Evolutionary conservation across 2,329 filamentous ascomycete species (phyloP).

Genomic region (Colletotrichum chrysophilum): DNA sequence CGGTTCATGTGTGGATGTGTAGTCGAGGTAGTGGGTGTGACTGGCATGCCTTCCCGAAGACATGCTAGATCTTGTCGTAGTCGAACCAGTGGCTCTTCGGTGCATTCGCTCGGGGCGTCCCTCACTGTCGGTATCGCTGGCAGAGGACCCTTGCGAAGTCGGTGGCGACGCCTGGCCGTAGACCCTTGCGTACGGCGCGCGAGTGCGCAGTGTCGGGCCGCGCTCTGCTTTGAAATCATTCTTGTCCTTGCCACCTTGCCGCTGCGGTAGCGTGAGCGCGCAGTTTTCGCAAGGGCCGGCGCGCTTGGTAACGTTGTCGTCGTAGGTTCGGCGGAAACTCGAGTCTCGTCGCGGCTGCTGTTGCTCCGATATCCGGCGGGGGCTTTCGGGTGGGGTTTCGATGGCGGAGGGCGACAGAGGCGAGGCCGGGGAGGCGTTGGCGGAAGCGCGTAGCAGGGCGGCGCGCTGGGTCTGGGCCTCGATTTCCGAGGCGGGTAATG

Average conservation of each 20-base stretch:
- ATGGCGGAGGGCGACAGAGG: slow-evolving; percentile 44
- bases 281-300: slow-evolving; percentile 73
- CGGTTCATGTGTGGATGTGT: slow-evolving; percentile 72
- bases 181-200: slow-evolving; percentile 64
- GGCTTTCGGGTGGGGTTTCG: slow-evolving; percentile 65
- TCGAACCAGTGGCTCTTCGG: slow-evolving; percentile 49
- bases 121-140: slow-evolving; percentile 58
- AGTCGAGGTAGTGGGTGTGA: slow-evolving; percentile 71
- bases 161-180: slow-evolving; percentile 59
- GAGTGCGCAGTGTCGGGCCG: slow-evolving; percentile 65
- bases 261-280: slow-evolving; percentile 66
- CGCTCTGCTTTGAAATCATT: slow-evolving; percentile 39
- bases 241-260: slow-evolving; percentile 35
- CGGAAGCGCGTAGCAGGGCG: slow-evolving; percentile 45
- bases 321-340: slow-evolving; percentile 67
- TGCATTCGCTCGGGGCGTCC: slow-evolving; percentile 45
- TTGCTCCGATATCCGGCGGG: slow-evolving; percentile 44
- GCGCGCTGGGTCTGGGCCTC: slow-evolving; percentile 49
- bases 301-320: slow-evolving; percentile 68
- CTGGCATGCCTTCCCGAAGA: slow-evolving; percentile 62
- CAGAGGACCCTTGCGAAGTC: slow-evolving; percentile 53
- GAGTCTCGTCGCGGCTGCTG: slow-evolving; percentile 55
- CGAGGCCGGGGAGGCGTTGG: slow-evolving; percentile 33
- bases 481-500: slow-evolving; percentile 48
- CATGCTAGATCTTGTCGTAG: slow-evolving; percentile 57